These are phyloP conservation scores for Sugiyamaella valdiviana DNA, from an alignment of 805 yeast species.

Conservation along the genomic window DNA sequence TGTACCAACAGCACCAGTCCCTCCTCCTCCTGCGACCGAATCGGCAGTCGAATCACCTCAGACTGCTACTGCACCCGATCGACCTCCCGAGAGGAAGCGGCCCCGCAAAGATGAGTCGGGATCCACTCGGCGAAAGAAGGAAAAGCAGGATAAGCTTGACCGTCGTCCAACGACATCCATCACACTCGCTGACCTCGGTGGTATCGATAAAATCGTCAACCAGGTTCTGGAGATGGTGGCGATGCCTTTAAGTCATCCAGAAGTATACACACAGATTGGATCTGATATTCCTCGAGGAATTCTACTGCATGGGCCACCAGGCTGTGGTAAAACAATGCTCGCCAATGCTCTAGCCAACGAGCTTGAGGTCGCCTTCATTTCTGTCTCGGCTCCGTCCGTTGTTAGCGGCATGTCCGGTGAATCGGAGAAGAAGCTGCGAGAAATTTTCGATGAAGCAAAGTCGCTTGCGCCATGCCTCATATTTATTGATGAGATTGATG, in stretches of 20 bases:
- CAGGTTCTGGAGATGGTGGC: slow-evolving; percentile 88
- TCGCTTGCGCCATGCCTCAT: slow-evolving; percentile 84
- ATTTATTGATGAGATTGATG: slow-evolving; percentile 95
- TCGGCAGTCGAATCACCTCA: slow-evolving; percentile 4
- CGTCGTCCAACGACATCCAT: slow-evolving; percentile 48
- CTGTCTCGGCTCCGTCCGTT: slow-evolving; percentile 88
- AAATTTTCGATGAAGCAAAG: slow-evolving; percentile 88
- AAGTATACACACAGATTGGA: slow-evolving; percentile 78
- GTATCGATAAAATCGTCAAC: slow-evolving; percentile 76
- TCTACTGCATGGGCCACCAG: slow-evolving; percentile 95
- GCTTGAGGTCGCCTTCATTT: slow-evolving; percentile 84
- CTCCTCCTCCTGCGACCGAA: slow-evolving; percentile 10
- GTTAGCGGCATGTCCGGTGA: slow-evolving; percentile 99
- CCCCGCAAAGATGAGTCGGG: slow-evolving; percentile 31
- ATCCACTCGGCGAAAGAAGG: slow-evolving; percentile 48
- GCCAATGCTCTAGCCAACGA: slow-evolving; percentile 97
- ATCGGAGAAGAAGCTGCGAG: slow-evolving; percentile 88
- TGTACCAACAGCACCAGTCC: slow-evolving; percentile 18
- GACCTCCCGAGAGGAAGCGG: slow-evolving; percentile 32
- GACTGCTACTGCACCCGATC: background rate
- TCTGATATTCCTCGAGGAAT: slow-evolving; percentile 95
- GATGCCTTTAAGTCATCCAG: slow-evolving; percentile 89
- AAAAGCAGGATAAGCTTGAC: slow-evolving; percentile 53
- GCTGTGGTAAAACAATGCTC: slow-evolving; percentile 95
- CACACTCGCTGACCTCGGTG: slow-evolving; percentile 74